Conservation (phyloP, 139 green algal species). For the Asterochloris erici region DNA sequence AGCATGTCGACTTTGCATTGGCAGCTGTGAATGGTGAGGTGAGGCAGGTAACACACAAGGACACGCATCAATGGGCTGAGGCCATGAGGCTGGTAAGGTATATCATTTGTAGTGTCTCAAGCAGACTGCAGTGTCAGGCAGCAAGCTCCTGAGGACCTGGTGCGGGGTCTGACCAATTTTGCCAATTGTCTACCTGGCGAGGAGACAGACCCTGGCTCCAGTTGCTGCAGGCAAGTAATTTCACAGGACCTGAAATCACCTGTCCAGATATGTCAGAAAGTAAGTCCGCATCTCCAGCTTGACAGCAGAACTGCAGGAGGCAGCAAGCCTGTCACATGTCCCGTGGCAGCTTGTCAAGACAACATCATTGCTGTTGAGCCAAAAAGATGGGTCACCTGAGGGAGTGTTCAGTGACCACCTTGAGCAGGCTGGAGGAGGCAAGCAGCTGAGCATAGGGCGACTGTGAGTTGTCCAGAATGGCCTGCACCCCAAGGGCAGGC, state of each 20-base stretch:
- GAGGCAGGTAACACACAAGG: not conserved
- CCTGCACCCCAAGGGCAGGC: conserved; percentile 38
- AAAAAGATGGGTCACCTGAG: conserved; percentile 48
- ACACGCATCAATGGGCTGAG: not conserved
- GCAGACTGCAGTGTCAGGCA: not conserved
- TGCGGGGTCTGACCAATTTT: not conserved
- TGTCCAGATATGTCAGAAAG: conserved; percentile 82
- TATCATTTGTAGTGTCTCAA: not conserved
- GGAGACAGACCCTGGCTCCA: not conserved
- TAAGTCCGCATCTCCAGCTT: conserved; percentile 84
- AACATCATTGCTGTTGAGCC: not conserved
- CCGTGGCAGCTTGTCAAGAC: no score
- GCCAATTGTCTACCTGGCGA: not conserved
- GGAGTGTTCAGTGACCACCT: conserved; percentile 87
- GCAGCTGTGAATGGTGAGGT: not conserved
- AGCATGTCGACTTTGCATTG: not conserved
- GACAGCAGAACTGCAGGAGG: conserved; percentile 39
- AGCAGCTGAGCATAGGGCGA: conserved; percentile 94
- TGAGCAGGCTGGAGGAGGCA: conserved; percentile 83
- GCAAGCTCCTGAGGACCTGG: not conserved
- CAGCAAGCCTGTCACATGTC: not conserved
- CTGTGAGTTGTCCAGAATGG: conserved; percentile 84
- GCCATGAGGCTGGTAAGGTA: no score
- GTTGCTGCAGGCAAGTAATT: not conserved
- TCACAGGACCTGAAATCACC: conserved; percentile 26